Evolutionary conservation across 2,329 filamentous ascomycete species (phyloP), one percentile per base, ranked within the genome.

Genomic region (Fusarium sp.): DNA sequence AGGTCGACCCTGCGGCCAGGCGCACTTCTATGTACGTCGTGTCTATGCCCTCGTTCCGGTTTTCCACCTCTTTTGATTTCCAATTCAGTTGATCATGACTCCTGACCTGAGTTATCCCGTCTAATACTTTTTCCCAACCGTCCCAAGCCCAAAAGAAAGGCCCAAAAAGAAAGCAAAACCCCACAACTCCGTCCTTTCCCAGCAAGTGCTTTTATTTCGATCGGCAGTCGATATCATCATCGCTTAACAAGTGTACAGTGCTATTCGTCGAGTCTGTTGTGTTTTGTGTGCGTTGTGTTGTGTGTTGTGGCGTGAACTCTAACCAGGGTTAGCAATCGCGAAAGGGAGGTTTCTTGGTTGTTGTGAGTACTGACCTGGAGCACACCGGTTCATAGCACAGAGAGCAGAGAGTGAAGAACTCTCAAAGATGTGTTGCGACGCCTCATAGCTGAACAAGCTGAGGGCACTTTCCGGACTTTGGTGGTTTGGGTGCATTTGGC

Each of bases 401-500:
- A 59, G 45, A 54, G 35, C 15, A 63, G 40, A 57, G 50, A 27
- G 15, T 15, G 61, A 61, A 64, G 60, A 50, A 56, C 65, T 37
- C 68, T 65, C 60, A 38, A 60, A 43, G 33, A 61, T 64, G 65
- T 65, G 33, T 58, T 64, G 65, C 66, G 65, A 27, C 56, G 17
- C 45, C 50, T 75, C 65, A 77, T 73, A 63, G 69, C 38, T 64
- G 73, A 50, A 52, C 69, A 27, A 59, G 66, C 59, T 65, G 63
- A 60, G 58, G 68, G 64, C 65, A 68, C 67, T 77, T 79, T 67
- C 78, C 71, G 22, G 79, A 72, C 74, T 81, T 84, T 14, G 81
- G 81, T 14, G 80, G 82, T 69, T 83, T 82, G 56, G 82, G 81
- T 32, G 76, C 74, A 73, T 68, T 81, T 63, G 82, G 81, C 78